Conservation (phyloP, 768 basidiomycete species). For the Phanerodontia chrysosporium region DNA sequence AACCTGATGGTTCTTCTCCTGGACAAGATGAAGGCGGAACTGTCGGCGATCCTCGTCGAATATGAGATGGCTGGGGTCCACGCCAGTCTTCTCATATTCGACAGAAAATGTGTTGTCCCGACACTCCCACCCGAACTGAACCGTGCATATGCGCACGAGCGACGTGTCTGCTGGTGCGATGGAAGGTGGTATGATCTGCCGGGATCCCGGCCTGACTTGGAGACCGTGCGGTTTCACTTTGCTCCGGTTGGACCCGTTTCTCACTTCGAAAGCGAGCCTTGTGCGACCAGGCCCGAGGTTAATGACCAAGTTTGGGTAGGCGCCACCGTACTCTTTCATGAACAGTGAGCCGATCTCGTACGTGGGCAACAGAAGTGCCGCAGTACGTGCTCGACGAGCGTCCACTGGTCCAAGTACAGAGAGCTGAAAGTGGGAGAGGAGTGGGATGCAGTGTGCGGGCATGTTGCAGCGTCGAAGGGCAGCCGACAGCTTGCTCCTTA, state of each 20-base stretch:
- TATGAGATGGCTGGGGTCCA: slow-evolving; percentile 26
- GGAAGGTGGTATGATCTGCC: neutral
- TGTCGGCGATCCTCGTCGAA: slow-evolving; percentile 43
- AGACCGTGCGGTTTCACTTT: slow-evolving; percentile 34
- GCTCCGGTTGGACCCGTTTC: slow-evolving; percentile 3
- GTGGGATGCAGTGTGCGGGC: slow-evolving; percentile 12
- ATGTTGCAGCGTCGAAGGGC: slow-evolving; percentile 41
- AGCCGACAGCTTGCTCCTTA: slow-evolving; percentile 30
- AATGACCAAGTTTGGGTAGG: slow-evolving; percentile 18
- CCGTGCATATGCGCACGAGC: slow-evolving; percentile 28
- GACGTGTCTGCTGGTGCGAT: slow-evolving; percentile 5
- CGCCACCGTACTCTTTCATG: slow-evolving; percentile 34
- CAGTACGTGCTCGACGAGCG: neutral
- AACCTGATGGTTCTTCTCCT: slow-evolving; percentile 13
- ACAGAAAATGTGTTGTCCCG: slow-evolving; percentile 52
- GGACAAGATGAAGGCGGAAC: slow-evolving; percentile 35
- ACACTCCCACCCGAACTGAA: slow-evolving; percentile 64
- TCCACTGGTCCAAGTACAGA: slow-evolving; percentile 36
- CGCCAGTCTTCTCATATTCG: slow-evolving; percentile 44
- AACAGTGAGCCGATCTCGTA: slow-evolving; percentile 36
- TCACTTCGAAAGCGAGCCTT: slow-evolving; percentile 22
- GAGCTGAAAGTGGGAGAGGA: slow-evolving; percentile 50
- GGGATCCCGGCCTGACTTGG: too few relatives aligned
- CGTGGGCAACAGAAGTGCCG: slow-evolving; percentile 41
- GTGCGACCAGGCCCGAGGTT: slow-evolving; percentile 24